phyloP scores from a whole-genome alignment of 306 rosid species.

The Hippophae tibetana region DNA sequence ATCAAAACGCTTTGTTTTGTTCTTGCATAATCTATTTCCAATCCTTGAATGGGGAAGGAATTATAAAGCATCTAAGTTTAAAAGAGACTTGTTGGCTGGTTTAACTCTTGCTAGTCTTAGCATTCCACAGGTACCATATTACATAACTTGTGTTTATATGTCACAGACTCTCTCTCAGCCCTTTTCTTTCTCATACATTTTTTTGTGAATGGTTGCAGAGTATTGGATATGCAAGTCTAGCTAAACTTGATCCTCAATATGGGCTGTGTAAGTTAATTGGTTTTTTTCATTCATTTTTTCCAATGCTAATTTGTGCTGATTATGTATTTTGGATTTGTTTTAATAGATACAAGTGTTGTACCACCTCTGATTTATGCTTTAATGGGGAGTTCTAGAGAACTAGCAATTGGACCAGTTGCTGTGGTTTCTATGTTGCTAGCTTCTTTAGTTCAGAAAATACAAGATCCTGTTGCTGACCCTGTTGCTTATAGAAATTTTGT shows the following conservation, averaged over 20 bases:
- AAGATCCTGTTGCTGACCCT: constrained; percentile 62
- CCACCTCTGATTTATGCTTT: constrained; percentile 85
- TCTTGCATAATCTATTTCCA: constrained; percentile 45
- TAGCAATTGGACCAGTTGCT: constrained; percentile 95
- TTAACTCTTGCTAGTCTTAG: constrained; percentile 85
- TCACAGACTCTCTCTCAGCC: not conserved
- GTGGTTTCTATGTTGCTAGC: constrained; percentile 75
- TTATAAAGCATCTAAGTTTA: constrained; percentile 54
- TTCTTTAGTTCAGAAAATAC: constrained; percentile 43
- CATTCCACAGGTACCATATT: constrained; percentile 63
- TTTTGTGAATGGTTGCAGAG: constrained; percentile 39
- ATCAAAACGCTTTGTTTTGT: constrained; percentile 13
- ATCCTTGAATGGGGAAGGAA: constrained; percentile 53
- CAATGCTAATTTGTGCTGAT: too few species aligned
- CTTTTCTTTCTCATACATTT: not conserved
- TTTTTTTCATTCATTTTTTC: too few species aligned
- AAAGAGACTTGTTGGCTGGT: constrained; percentile 67
- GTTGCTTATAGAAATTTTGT: constrained; percentile 48
- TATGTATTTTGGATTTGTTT: not conserved
- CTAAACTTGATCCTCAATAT: constrained; percentile 78
- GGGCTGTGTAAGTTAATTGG: constrained; percentile 57
- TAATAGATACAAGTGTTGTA: constrained; percentile 69
- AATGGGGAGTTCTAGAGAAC: constrained; percentile 91
- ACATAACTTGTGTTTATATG: not conserved
- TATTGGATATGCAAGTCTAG: constrained; percentile 84